Evolutionary conservation across 2,329 filamentous ascomycete genomes (phyloP), one percentile per base, ranked within the genome.

Genomic region (Ramularia endophylla): DNA sequence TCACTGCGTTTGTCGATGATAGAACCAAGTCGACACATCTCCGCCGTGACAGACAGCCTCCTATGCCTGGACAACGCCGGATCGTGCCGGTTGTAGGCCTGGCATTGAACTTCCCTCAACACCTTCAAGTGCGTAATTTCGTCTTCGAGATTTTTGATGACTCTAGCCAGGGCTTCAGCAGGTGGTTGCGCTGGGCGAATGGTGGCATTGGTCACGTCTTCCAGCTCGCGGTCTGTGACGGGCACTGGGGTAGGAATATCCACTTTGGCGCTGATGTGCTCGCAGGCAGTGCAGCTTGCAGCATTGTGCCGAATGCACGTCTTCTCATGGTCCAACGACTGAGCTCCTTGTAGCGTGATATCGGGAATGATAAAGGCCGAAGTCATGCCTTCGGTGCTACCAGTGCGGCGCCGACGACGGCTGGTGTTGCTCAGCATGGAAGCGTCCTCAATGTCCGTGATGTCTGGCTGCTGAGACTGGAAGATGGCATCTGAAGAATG

Each of bases 91-190:
- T 80, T 79, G 63, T 87, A 87, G 27, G 74, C 65, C 3, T 70
- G 70, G 53, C 83, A 77, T 43, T 78, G 74, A 25, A 72, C 50
- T 0, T 74, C 69, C n/a, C 88, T 74, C 54, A 83, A 74, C 51
- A 83, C 72, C 63, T 85, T 83, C 39, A 94, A 66, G 59, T 94
- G 85, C 9, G 75, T 73, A 32, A 89, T 75, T 62, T 95, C 88
- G 59, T 94, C 87, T 52, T 86, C 74, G 3, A 94, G 69, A 6
- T 80, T 76, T 65, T 94, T 92, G 61, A 94, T 81, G 16, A 94
- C 85, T n/a, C 81, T 78, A 6, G 85, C 83, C 17, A 95, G 76
- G 8, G 87, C 87, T 31, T 81, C 66, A 4, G 76, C 79, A 0
- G 87, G 87, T 1, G 78, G 68, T 56, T 86, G 81, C 1, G 81